Evolutionary conservation across 2,329 filamentous ascomycete species (phyloP).

Genomic region (Scolecobasidium constrictum): DNA sequence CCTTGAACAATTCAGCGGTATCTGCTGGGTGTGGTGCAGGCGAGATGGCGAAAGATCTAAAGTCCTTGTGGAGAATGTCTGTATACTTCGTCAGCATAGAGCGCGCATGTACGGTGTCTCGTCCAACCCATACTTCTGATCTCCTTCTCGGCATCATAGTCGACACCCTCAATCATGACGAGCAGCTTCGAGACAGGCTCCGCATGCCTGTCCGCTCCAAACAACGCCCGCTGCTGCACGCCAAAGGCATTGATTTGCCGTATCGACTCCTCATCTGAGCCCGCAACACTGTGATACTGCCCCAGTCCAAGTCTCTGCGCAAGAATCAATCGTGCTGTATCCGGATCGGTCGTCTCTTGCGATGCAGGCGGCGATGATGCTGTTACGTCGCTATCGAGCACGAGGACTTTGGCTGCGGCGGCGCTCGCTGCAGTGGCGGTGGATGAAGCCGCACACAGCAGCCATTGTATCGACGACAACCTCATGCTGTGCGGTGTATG

Average conservation of each 20-base stretch:
- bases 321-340: conserved; percentile 38
- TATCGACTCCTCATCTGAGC: conserved; percentile 29
- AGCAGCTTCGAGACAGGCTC: conserved; percentile 17
- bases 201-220: conserved; percentile 16
- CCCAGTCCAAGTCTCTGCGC: conserved; percentile 40
- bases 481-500: conserved; percentile 28
- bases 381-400: conserved; percentile 16
- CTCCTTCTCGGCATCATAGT: too few species aligned
- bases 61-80: conserved; percentile 1
- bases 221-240: conserved; percentile 27
- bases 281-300: conserved; percentile 33
- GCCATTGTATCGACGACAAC: conserved; percentile 29
- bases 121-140: too few species aligned
- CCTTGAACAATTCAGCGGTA: conserved; percentile 7
- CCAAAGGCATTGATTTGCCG: conserved; percentile 36
- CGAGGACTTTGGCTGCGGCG: conserved; percentile 25
- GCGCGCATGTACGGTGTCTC: too few species aligned
- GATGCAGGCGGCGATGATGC: background rate
- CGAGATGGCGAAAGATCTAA: conserved; percentile 6
- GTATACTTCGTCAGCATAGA: too few species aligned
- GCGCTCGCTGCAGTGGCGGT: conserved; percentile 13
- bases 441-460: conserved; percentile 22
- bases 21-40: conserved; percentile 9
- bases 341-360: conserved; percentile 17
- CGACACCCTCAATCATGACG: conserved; percentile 30